Evolutionary conservation across 2,329 filamentous ascomycete genomes (phyloP), one percentile per base, ranked within the genome.

Genomic region (Curvularia sp.): DNA sequence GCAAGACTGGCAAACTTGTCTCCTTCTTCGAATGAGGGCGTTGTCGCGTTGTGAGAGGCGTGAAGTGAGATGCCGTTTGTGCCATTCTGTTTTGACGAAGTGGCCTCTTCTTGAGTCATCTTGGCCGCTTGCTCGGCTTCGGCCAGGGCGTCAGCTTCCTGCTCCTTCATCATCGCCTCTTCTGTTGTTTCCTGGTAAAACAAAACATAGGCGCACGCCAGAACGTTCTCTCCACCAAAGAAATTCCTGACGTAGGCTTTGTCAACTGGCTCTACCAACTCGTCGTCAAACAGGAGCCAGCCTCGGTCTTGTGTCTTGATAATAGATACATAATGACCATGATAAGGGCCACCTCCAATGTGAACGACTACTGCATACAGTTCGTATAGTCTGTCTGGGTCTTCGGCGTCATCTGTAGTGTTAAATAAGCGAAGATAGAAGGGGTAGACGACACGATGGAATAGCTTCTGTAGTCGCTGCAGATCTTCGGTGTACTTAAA

Each of bases 401-500:
- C 93, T 68, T 94, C 91, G 15, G 93, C 92, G 61, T 98, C 94
- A 63, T 97, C 93, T 22, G 94, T 97, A 0, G 95, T 98, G 78
- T 98, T 98, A 81, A 98, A 97, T 74, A 99, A 88, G 55, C 95
- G 92, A 42, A 99, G 84, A 73, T 99, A 92, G 74, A 97, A 99
- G 0, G 95, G 95, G 74, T 99, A 99, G 5, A 97, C 92, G 13
- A 99, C 95, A 43, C 94, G 87, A 77, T 99, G 94, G 75, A 98
- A 98, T 43, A 99, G 85, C 79, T 99, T 99, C 76, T 98, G 93
- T 62, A 99, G 81, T 54, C 93, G 87, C 65, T 93, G 95, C 72
- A 96, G 87, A 76, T 98, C 94, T 74, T 98, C 95, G 2, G 94
- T 97, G 75, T 97, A 99, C 80, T 98, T 98, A 83, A 99, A 99